Percentiles rank a stretch among this genome's conserved stretches.
These are phyloP conservation scores for Physaria fendleri DNA, from an alignment of 345 rosid genomes.

Conservation along the genomic window DNA sequence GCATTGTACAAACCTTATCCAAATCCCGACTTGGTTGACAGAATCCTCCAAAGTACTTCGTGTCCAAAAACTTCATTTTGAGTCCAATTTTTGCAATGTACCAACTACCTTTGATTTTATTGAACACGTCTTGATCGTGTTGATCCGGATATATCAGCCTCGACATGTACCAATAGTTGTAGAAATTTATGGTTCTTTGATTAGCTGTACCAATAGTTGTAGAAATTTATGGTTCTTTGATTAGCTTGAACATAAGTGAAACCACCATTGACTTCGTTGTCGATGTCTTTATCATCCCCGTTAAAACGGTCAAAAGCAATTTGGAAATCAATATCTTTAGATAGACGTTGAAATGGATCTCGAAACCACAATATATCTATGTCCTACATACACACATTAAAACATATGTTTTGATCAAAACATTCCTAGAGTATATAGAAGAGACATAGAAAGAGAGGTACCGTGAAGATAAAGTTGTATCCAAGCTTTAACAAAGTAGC, in stretches of 20 bases:
- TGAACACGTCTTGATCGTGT: conserved; percentile 29
- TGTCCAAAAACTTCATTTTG: conserved; percentile 50
- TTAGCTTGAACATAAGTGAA: conserved; percentile 58
- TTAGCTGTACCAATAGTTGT: conserved; percentile 64
- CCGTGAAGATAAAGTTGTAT: conserved; percentile 62
- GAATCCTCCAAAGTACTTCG: conserved; percentile 59
- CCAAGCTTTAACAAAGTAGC: conserved; percentile 39
- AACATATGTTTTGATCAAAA: background rate
- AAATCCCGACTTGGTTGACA: conserved; percentile 48
- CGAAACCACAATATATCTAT: conserved; percentile 64
- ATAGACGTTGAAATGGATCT: conserved; percentile 58
- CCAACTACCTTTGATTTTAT: conserved; percentile 1
- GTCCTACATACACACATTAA: conserved; percentile 45
- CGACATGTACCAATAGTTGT: conserved; percentile 57
- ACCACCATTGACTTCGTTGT: conserved; percentile 57
- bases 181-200: conserved; percentile 44
- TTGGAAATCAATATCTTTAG: conserved; percentile 53
- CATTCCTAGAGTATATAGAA: background rate
- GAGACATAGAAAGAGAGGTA: conserved; percentile 10
- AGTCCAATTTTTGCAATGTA: conserved; percentile 26
- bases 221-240: conserved; percentile 41
- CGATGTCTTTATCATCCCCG: conserved; percentile 32
- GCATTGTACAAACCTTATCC: conserved; percentile 61
- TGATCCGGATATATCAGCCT: conserved; percentile 34
- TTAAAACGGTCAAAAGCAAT: conserved; percentile 52